Evolutionary conservation across 1,284 basidiomycete species (phyloP).

Genomic region (Erythrobasidium hasegawianum): DNA sequence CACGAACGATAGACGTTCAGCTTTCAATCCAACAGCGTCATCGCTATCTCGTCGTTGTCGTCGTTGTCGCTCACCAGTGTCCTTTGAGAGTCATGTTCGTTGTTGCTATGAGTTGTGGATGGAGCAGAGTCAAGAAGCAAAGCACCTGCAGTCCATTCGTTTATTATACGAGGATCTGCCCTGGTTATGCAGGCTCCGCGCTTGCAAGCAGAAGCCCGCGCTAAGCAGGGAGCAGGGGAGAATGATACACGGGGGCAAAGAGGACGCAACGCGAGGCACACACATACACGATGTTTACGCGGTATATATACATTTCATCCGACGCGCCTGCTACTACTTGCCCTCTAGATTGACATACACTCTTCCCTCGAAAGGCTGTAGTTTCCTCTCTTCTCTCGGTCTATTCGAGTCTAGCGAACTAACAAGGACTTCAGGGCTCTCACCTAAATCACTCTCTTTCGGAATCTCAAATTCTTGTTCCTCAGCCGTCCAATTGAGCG

Average conservation of each 20-base stretch:
- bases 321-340: neutral
- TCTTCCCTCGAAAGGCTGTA: slow-evolving; percentile 7
- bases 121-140: neutral
- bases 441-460: neutral
- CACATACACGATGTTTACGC: too few species aligned
- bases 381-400: neutral
- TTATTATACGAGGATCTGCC: too few species aligned
- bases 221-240: too few species aligned
- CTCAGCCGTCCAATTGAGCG: neutral
- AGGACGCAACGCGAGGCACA: too few species aligned
- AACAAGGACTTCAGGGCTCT: neutral
- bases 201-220: too few species aligned
- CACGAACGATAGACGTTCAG: neutral
- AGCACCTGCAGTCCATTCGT: too few species aligned
- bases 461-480: neutral
- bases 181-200: too few species aligned
- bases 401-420: neutral
- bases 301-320: neutral
- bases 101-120: neutral
- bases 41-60: neutral
- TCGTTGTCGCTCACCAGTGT: slow-evolving; percentile 5
- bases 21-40: neutral
- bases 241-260: too few species aligned
- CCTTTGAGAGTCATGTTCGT: neutral
- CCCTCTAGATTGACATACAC: slow-evolving; percentile 1